Base-by-base conservation (phyloP, 306 rosid genomes). In the Glycine tomentella region DNA sequence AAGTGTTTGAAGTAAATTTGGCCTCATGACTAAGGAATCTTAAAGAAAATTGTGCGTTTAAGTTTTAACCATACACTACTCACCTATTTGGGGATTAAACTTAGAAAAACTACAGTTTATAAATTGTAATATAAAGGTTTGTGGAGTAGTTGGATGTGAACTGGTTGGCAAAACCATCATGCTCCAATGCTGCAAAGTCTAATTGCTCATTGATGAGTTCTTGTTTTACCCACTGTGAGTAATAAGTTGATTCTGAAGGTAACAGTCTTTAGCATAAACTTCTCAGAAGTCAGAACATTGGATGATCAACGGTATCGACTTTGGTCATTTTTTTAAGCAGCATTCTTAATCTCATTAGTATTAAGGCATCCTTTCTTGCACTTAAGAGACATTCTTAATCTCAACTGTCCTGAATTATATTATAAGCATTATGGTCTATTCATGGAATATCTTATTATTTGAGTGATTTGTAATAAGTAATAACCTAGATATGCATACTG, bases 71-170 rank as follows among this genome's bases (percentile, higher is more conserved):
- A 11, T 63, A 7, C 11, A 20, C 8, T 71, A n/a, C 42, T 69
- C 44, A 63, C 49, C 40, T 45, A 75, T 25, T 68, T 59, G 62
- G 34, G 62, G 49, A 15, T 42, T 57, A 69, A 58, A 12, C 48
- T 38, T 67, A 14, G 12, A 17, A 57, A 81, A 33, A 40, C 25
- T 20, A 11, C 20, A 10, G 51, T 65, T 74, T 49, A 15, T 75
- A 49, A 49, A 64, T 42, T 4, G 3, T 31, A 56, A 6, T 51
- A 48, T 45, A 20, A 10, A 36, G 61, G 14, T 72, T 40, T 45
- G 10, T 62, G n/a, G 58, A 45, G 79, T 64, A 64, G 11, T 56
- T 72, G 33, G 73, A 73, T 66, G 38, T 64, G 9, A 53, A 66
- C 62, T 66, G 70, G 58, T 61, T 33, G 69, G 56, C 40, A 34